Percentiles rank a stretch among this genome's conserved stretches.
Conservation (phyloP, 352 stramenopile species). For the Phytopythium delawarense region DNA sequence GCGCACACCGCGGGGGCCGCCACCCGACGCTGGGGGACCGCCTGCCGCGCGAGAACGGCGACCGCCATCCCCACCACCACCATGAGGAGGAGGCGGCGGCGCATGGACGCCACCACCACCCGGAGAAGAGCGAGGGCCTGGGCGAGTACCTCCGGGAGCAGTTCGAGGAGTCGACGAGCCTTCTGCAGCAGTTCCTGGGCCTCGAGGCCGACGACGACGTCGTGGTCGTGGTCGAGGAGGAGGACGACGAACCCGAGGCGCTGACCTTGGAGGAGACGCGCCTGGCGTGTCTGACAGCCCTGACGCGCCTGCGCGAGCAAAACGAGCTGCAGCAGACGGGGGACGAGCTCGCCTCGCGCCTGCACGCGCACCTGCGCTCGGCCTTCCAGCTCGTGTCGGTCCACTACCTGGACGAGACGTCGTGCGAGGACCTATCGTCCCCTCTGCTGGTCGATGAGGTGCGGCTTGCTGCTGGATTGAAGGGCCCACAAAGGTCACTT, state of each 20-base stretch:
- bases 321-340: slow-evolving; percentile 24
- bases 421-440: slow-evolving; percentile 42
- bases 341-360: slow-evolving; percentile 25
- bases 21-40: slow-evolving; percentile 5
- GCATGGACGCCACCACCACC: slow-evolving; percentile 2
- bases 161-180: slow-evolving; percentile 29
- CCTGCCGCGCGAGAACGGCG: neutral
- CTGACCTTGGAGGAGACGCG: slow-evolving; percentile 20
- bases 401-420: slow-evolving; percentile 36
- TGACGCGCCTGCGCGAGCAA: slow-evolving; percentile 42
- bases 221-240: slow-evolving; percentile 30
- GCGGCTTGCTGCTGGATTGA: neutral
- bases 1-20: slow-evolving; percentile 12
- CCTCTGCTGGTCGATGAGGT: slow-evolving; percentile 29
- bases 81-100: slow-evolving; percentile 5
- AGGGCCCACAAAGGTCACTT: neutral
- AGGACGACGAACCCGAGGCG: slow-evolving; percentile 7
- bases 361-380: slow-evolving; percentile 35
- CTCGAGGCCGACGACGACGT: slow-evolving; percentile 12
- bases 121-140: slow-evolving; percentile 14
- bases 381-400: slow-evolving; percentile 39
- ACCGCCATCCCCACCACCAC: slow-evolving; percentile 7
- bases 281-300: slow-evolving; percentile 43
- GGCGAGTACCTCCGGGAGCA: slow-evolving; percentile 29
- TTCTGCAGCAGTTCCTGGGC: slow-evolving; percentile 37